These are phyloP conservation scores for Coccomyxa sp. DNA, from an alignment of 139 green algal species.

Conservation along the genomic window DNA sequence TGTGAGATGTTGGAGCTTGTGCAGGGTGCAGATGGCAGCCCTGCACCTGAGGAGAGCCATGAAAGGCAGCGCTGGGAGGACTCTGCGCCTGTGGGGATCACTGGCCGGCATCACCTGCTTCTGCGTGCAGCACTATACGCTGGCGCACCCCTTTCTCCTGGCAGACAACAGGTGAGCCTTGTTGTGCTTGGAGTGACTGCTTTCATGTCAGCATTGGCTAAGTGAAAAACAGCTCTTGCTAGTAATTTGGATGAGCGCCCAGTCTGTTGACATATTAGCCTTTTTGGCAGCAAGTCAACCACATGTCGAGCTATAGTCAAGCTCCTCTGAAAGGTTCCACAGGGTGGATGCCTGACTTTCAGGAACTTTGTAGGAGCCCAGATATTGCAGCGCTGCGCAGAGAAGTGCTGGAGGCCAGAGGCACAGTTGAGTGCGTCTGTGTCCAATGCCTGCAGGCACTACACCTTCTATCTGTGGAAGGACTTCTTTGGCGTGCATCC, in stretches of 20 bases:
- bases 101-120: neutral
- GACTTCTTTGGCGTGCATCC: constrained; percentile 27
- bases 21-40: neutral
- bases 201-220: neutral
- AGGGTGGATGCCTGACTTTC: neutral
- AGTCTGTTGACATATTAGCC: neutral
- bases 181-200: neutral
- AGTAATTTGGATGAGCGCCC: neutral
- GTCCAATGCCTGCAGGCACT: constrained; percentile 58
- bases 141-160: constrained; percentile 88
- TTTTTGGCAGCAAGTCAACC: neutral
- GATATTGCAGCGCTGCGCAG: neutral
- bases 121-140: constrained; percentile 32
- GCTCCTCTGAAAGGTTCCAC: neutral
- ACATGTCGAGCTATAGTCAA: neutral
- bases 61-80: neutral
- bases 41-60: neutral
- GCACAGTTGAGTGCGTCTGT: neutral
- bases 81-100: neutral
- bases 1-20: no score
- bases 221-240: neutral
- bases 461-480: constrained; percentile 92
- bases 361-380: neutral
- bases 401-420: neutral
- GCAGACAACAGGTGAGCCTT: constrained; percentile 75